Conservation (phyloP, 1,284 basidiomycete genomes). For the Rugosomyces carneus region DNA sequence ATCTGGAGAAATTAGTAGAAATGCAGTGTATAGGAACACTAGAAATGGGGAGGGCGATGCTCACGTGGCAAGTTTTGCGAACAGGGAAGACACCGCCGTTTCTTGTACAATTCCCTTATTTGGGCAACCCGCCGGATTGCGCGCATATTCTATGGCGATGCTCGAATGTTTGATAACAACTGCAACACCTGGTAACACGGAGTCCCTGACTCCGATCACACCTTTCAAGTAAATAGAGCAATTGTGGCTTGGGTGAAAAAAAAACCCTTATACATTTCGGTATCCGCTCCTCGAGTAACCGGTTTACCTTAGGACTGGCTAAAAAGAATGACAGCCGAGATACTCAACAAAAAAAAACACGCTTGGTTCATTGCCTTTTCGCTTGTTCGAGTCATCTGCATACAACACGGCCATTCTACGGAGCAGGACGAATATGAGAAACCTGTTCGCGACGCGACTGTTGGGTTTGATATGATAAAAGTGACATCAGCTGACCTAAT, state of each 20-base stretch:
- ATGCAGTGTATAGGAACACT: constrained; percentile 17
- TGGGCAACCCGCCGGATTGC: constrained; percentile 14
- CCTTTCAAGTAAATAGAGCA: background rate
- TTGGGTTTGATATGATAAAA: background rate
- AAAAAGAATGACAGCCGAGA: background rate
- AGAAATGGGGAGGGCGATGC: constrained; percentile 17
- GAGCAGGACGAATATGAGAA: constrained; percentile 4
- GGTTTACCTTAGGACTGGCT: background rate
- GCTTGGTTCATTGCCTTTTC: constrained; percentile 6
- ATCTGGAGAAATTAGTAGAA: constrained; percentile 8
- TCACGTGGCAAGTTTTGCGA: constrained; percentile 14
- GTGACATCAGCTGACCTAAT: background rate
- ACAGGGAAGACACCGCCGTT: constrained; percentile 18
- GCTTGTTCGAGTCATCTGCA: constrained; percentile 1
- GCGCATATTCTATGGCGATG: constrained; percentile 16
- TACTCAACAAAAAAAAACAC: background rate
- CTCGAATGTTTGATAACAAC: constrained; percentile 3
- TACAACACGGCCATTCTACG: constrained; percentile 9
- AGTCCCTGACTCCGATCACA: constrained; percentile 2
- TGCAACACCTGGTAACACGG: background rate
- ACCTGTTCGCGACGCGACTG: constrained; percentile 7
- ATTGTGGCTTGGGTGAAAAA: background rate
- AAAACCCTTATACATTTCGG: background rate
- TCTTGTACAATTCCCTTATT: constrained; percentile 11
- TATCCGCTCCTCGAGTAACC: constrained; percentile 7